Evolutionary conservation across 2,329 filamentous ascomycete genomes (phyloP).

Genomic region (Lasiodiplodia sp.): DNA sequence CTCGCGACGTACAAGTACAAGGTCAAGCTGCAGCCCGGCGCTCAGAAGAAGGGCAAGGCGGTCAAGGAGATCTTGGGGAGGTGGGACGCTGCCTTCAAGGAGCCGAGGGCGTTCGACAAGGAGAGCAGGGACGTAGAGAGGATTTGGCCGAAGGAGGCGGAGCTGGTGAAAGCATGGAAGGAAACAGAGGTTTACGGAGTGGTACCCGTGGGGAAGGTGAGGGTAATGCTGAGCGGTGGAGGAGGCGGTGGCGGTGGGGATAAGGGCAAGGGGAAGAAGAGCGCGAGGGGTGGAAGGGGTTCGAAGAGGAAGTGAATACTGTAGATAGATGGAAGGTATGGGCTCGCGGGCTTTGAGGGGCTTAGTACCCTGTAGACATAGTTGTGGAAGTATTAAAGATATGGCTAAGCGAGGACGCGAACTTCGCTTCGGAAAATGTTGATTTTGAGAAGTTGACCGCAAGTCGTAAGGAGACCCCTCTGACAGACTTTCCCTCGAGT

Average conservation of each 20-base stretch:
- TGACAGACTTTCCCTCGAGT: too few species aligned
- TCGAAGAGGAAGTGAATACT: conserved; percentile 40
- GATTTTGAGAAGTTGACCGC: too few species aligned
- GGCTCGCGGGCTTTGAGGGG: too few species aligned
- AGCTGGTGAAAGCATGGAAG: conserved; percentile 81
- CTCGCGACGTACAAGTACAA: conserved; percentile 85
- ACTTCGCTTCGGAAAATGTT: too few species aligned
- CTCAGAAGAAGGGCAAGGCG: conserved; percentile 92
- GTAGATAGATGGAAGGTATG: neutral
- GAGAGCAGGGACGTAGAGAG: conserved; percentile 67
- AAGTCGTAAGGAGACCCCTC: too few species aligned
- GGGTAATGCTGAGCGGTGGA: conserved; percentile 72
- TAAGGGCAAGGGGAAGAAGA: conserved; percentile 36
- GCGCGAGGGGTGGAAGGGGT: conserved; percentile 41
- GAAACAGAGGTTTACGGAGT: conserved; percentile 81
- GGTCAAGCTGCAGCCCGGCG: conserved; percentile 89
- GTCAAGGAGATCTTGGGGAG: conserved; percentile 86
- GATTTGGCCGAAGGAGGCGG: conserved; percentile 87
- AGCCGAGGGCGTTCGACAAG: conserved; percentile 52
- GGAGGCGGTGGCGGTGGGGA: conserved; percentile 37
- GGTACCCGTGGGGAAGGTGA: conserved; percentile 80
- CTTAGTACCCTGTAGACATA: too few species aligned
- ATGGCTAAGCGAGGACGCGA: too few species aligned
- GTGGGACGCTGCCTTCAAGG: conserved; percentile 73
- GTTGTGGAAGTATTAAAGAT: too few species aligned